Conservation (phyloP, 352 stramenopile genomes). For the Plasmopara muralis region DNA sequence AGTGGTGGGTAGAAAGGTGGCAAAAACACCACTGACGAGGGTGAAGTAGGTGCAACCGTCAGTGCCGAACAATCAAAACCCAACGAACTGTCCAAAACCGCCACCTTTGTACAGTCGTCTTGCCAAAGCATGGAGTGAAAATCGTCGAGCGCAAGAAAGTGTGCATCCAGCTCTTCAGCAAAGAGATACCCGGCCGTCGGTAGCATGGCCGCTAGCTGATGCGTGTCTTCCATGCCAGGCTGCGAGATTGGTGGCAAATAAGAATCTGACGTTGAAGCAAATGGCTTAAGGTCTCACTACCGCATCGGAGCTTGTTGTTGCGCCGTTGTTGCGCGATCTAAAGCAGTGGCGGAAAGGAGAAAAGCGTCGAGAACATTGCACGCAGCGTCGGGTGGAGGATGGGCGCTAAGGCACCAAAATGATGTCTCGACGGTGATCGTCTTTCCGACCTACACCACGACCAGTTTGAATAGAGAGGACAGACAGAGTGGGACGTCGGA, state of each 20-base stretch:
- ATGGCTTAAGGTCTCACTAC: slow-evolving; percentile 6
- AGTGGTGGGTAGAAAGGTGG: slow-evolving; percentile 8
- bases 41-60: slow-evolving; percentile 9
- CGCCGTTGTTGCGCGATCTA: slow-evolving; percentile 6
- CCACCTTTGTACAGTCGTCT: slow-evolving; percentile 2
- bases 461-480: background rate
- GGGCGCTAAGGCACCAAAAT: slow-evolving; percentile 5
- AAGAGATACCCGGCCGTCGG: slow-evolving; percentile 24
- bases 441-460: slow-evolving; percentile 3
- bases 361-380: slow-evolving; percentile 7
- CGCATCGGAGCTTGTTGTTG: slow-evolving; percentile 1
- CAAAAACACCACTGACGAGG: slow-evolving; percentile 21
- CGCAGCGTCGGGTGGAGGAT: slow-evolving; percentile 8
- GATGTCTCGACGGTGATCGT: slow-evolving; percentile 6
- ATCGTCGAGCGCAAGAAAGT: slow-evolving; percentile 19
- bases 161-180: slow-evolving; percentile 23
- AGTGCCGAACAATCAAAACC: background rate
- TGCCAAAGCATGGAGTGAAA: slow-evolving; percentile 15
- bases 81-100: background rate
- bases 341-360: background rate
- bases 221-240: slow-evolving; percentile 10
- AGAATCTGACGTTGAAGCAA: slow-evolving; percentile 14
- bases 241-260: slow-evolving; percentile 12
- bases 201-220: slow-evolving; percentile 9
- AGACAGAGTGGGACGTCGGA: background rate